phyloP scores from a whole-genome alignment of 148 eudicot species.

The Vaccinium myrtillus region DNA sequence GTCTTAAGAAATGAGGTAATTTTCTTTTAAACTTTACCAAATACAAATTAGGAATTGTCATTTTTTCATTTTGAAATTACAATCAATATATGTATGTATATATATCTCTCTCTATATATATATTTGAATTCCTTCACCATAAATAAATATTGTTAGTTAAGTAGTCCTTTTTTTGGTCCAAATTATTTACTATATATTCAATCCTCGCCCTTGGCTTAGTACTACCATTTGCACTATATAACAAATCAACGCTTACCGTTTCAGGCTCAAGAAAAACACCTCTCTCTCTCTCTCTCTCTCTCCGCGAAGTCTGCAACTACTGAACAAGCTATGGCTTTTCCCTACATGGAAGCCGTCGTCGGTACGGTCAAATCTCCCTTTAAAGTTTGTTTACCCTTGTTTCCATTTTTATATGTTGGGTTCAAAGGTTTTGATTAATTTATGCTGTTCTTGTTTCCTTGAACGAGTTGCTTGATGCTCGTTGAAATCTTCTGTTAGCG shows the following conservation, averaged over 20 bases:
- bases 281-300: slow-evolving; percentile 16
- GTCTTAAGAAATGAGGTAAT: too few relatives aligned
- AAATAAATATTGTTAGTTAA: too few relatives aligned
- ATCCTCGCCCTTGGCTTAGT: too few relatives aligned
- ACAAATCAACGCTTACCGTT: not conserved
- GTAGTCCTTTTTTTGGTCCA: too few relatives aligned
- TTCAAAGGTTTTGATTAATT: not conserved
- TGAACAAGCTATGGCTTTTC: slow-evolving; percentile 69
- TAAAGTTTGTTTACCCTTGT: not conserved
- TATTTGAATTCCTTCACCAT: too few relatives aligned
- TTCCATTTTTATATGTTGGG: not conserved
- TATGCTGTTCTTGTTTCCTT: not conserved
- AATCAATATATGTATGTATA: too few relatives aligned
- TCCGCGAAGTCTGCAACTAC: slow-evolving; percentile 2
- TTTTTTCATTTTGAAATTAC: too few relatives aligned
- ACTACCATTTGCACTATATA: not conserved
- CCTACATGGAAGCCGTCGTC: slow-evolving; percentile 86
- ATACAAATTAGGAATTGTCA: too few relatives aligned
- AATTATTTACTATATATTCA: too few relatives aligned
- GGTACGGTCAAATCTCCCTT: slow-evolving; percentile 37
- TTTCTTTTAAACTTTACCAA: too few relatives aligned
- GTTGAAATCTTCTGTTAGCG: not conserved
- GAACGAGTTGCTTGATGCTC: not conserved
- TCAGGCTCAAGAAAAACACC: not conserved
- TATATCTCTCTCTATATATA: too few relatives aligned